Base-by-base conservation (phyloP, 2,329 filamentous ascomycete species). In the Alternaria arborescens region DNA sequence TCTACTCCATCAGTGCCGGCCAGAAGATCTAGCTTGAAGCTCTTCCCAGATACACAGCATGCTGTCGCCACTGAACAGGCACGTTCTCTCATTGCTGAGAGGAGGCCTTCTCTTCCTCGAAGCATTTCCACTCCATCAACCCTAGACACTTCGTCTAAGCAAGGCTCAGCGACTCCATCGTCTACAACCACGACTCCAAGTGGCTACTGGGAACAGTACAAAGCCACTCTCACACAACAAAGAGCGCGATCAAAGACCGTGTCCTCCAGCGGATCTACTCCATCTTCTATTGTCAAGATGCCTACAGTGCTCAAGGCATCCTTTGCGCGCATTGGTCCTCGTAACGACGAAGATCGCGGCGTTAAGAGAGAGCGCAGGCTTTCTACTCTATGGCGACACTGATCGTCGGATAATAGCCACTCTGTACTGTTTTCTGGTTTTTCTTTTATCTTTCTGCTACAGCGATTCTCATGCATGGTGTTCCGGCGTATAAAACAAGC, bases 191-290 rank as follows among this genome's bases (percentile, higher is more conserved):
- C 58, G 3, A 34, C 58, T 7, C 52, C 63, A 16, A 58, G 30
- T n/a, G 59, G 63, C n/a, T 56, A 56, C 20, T 64, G 66, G 52
- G 64, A 60, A 22, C 64, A 62, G 18, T 68, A 66, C 30, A 64
- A 60, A 43, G 41, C 52, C 18, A 59, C 58, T 11, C 46, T 66
- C 26, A 60, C 50, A 20, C 64, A 61, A 34, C 53, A 61, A 28
- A 59, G 64, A 56, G 48, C 26, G n/a, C 52, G 34, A 26, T n/a
- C 58, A 10, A 54, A 30, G 8, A 41, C 51, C 12, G 38, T 28
- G 28, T 40, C 40, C 6, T 51, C 55, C 3, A 50, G n/a, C 5
- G 22, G 47, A 4, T 14, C 53, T 22, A 42, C 36, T n/a, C 40
- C 44, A 8, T 46, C 65, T 12, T 48, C 65, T 8, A 66, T 46